phyloP scores from a whole-genome alignment of 805 yeast species.

The Saccharomyces mikatae region DNA sequence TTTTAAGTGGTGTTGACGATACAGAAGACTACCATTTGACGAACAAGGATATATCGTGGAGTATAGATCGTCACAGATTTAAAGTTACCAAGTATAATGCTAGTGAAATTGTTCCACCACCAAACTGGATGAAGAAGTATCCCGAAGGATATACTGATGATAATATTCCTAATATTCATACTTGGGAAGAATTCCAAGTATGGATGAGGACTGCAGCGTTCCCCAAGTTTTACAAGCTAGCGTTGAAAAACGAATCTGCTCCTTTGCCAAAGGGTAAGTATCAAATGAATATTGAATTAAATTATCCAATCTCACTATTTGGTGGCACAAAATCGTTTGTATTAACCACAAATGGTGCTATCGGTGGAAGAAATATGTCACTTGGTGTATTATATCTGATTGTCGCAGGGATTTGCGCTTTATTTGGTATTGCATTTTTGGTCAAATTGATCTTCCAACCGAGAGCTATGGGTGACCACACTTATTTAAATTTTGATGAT shows the following conservation, averaged over 20 bases:
- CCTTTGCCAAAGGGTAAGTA: conserved; percentile 61
- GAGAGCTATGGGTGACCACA: conserved; percentile 76
- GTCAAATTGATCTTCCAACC: conserved; percentile 78
- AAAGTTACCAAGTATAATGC: conserved; percentile 55
- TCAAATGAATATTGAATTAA: conserved; percentile 54
- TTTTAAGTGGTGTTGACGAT: conserved; percentile 32
- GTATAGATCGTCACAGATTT: conserved; percentile 54
- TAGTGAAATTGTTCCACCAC: conserved; percentile 68
- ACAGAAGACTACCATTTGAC: conserved; percentile 36
- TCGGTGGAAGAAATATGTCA: conserved; percentile 83
- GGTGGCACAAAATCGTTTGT: conserved; percentile 87
- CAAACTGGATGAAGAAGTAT: conserved; percentile 64
- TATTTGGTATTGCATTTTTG: conserved; percentile 68
- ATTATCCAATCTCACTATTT: conserved; percentile 73
- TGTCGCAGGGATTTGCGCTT: conserved; percentile 68
- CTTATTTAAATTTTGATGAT: conserved; percentile 42
- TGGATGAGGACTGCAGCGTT: conserved; percentile 94
- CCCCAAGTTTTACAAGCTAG: conserved; percentile 80
- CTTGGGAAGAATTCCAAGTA: conserved; percentile 66
- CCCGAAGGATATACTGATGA: conserved; percentile 68
- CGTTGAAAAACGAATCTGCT: conserved; percentile 58
- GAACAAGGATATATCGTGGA: conserved; percentile 60
- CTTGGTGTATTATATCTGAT: conserved; percentile 79
- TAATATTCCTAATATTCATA: conserved; percentile 59
- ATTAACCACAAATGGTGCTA: conserved; percentile 68